Base-by-base conservation (phyloP, 768 basidiomycete species). In the Tylopilus sp. region DNA sequence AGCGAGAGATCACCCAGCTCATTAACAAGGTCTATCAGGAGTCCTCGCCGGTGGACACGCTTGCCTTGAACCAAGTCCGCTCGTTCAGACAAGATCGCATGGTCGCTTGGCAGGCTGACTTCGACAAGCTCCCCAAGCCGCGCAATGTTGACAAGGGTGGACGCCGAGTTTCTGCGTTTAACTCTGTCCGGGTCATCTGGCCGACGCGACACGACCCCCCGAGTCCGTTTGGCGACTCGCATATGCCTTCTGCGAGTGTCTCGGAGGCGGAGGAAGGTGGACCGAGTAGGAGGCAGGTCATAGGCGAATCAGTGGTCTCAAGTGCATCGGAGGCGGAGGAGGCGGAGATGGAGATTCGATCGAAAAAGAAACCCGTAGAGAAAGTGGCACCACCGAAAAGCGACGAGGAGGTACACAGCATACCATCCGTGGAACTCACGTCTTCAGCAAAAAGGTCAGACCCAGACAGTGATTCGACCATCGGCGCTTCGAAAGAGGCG, bases 31-130 rank as follows among this genome's bases (percentile, higher is more conserved):
- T 91, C 22, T 97, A 98, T 69, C 80, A 80, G 60, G 85, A 91
- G 51, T 87, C 92, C 0, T 60, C 80, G 1, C 82, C 91, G 45
- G 88, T 81, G 18, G 93, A 97, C 63, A 95, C 93, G 0, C 78
- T 95, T 39, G 89, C 86, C 33, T 77, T 95, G 45, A 98, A 94
- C 55, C 81, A 82, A 58, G 88, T 94, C 6, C 84, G 94, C 43
- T 83, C 88, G 1, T 85, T 84, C 53, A 79, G 94, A 41, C 95
- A 98, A 71, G 92, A 95, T 60, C 88, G 87, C 66, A 91, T 95
- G 42, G 91, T 95, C 15, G 90, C 88, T n/a, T 98, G 95, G 91
- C 94, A 99, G 68, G 81, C 81, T 55, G 93, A 98, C 64, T 93
- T 95, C 58, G 88, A 92, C 59, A 81, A 83, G 46, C 76, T 98